Conservation (phyloP, 2,329 filamentous ascomycete species). For the Alternaria sp. region DNA sequence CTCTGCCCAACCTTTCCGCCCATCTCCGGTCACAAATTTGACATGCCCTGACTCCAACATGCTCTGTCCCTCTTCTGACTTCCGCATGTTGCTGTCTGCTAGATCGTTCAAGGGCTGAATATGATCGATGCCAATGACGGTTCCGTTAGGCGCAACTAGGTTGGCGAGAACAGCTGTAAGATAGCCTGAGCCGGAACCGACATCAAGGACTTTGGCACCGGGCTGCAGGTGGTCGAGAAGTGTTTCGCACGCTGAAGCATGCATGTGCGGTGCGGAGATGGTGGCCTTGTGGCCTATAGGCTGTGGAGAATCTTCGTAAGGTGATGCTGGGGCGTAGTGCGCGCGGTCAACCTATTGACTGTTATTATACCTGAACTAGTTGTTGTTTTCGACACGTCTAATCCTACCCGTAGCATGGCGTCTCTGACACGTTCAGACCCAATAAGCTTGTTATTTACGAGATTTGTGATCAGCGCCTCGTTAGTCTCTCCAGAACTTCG, state of each 20-base stretch:
- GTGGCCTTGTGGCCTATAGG: constrained; percentile 72
- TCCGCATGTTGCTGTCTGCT: constrained; percentile 53
- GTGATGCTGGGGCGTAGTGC: constrained; percentile 75
- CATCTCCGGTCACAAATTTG: constrained; percentile 77
- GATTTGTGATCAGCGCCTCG: constrained; percentile 77
- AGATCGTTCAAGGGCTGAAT: constrained; percentile 57
- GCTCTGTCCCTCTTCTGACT: constrained; percentile 56
- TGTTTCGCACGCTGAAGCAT: constrained; percentile 70
- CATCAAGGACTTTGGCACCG: constrained; percentile 58
- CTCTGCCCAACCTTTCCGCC: constrained; percentile 55
- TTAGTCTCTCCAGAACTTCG: constrained; percentile 80
- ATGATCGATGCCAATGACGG: constrained; percentile 60
- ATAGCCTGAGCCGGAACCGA: constrained; percentile 68
- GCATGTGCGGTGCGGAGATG: constrained; percentile 78
- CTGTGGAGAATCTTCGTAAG: constrained; percentile 79
- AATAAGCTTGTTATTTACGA: constrained; percentile 76
- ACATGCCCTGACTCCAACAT: constrained; percentile 72
- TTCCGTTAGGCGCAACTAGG: constrained; percentile 64
- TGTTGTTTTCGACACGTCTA: neutral
- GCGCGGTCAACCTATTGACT: constrained; percentile 78
- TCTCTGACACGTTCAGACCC: constrained; percentile 73
- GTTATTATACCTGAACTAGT: neutral
- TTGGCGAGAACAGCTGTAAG: constrained; percentile 88
- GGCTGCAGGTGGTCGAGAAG: constrained; percentile 66
- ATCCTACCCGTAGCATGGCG: constrained; percentile 78